Evolutionary conservation across 2,329 filamentous ascomycete genomes (phyloP), one percentile per base, ranked within the genome.

Genomic region (Claviceps spartinae): DNA sequence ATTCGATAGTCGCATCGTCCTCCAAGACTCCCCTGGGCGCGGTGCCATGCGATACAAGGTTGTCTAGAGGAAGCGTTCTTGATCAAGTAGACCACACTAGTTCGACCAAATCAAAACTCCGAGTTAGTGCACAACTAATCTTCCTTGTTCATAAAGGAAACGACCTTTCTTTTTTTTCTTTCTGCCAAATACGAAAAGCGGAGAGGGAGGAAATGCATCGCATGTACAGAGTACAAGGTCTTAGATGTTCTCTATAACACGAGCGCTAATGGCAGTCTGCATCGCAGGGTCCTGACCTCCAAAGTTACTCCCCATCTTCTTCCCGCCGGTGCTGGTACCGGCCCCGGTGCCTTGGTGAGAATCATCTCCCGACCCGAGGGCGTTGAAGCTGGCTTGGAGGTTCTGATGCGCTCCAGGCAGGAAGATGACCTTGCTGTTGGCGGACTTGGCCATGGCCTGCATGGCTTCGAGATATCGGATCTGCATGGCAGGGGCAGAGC

Each of bases 401-500:
- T 78, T 81, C 69, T 86, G 79, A 58, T 64, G 69, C 47, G 67
- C 65, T 9, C 74, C 81, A 9, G 85, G 86, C 62, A 93, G 63
- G 75, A 91, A 93, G 62, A 93, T 90, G 62, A 93, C 85, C 72
- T 94, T 94, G 71, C 78, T 82, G 70, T 90, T 94, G 47, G 89
- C 88, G 0, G 81, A 81, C 79, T 96, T 97, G 61, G 93, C 93
- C 91, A 98, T 98, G 43, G 88, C 81, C 68, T 97, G 93, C 91
- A 97, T 97, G 4, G 93, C 90, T 72, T 98, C 93, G 59, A 98
- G 85, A 69, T 97, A 97, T 59, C 90, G 78, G 72, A 95, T 95
- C 72, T 96, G 90, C 93, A 98, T 98, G 60, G 93, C 93, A 2
- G 93, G 93, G 0, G 91, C 91, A 16, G 82, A 88, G 56, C 82